Evolutionary conservation across 2,329 filamentous ascomycete genomes (phyloP).

Genomic region (Penicillium sp.): DNA sequence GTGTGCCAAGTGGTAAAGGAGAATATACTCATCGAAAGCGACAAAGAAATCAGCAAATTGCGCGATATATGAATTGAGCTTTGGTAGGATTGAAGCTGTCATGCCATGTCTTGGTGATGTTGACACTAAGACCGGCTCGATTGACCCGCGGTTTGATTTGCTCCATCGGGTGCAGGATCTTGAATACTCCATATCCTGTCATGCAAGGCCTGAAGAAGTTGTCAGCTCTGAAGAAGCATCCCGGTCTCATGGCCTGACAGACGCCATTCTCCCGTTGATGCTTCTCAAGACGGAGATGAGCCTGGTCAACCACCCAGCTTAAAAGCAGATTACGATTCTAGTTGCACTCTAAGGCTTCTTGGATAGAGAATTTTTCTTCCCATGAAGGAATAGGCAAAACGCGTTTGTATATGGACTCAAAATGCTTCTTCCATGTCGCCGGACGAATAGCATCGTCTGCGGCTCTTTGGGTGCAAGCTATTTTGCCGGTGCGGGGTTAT

Average conservation of each 20-base stretch:
- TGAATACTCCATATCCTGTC: background rate
- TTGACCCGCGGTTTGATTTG: background rate
- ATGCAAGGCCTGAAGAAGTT: background rate
- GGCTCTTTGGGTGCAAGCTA: slow-evolving; percentile 13
- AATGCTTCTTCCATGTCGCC: background rate
- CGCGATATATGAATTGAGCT: background rate
- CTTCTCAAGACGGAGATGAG: background rate
- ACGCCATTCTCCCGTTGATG: background rate
- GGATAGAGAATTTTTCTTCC: background rate
- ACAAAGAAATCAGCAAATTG: background rate
- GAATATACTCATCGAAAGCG: background rate
- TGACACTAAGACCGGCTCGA: background rate
- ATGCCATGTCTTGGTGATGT: background rate
- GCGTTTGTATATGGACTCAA: too few relatives aligned
- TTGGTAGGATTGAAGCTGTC: background rate
- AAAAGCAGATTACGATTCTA: background rate
- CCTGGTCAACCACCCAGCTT: background rate
- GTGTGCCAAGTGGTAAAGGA: slow-evolving; percentile 7
- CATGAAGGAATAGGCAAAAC: slow-evolving; percentile 1
- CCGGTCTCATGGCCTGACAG: background rate
- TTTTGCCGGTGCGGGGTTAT: slow-evolving; percentile 22
- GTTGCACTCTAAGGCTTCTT: background rate
- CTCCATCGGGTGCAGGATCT: background rate
- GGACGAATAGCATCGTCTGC: slow-evolving; percentile 4
- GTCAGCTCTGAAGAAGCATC: background rate